Percentiles rank a stretch among this genome's conserved stretches.
Evolutionary conservation across 805 yeast species (phyloP).

Genomic region (Diddensiella santjacobensis): DNA sequence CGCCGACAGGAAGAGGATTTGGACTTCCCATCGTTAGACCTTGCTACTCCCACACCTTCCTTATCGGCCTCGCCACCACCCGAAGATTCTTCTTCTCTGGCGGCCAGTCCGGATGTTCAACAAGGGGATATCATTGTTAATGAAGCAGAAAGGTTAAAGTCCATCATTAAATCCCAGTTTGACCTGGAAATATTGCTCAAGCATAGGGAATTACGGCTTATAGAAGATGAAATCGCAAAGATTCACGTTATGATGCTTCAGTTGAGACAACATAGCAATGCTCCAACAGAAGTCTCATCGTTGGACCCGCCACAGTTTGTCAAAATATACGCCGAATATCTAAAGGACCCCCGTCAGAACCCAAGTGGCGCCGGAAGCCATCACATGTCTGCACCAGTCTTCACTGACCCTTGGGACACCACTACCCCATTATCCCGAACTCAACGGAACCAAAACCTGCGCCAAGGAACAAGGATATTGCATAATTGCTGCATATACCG

Average conservation of each 20-base stretch:
- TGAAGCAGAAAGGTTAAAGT: slow-evolving; percentile 6
- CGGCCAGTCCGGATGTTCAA: not conserved
- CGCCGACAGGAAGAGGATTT: not conserved
- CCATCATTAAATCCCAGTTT: slow-evolving; percentile 28
- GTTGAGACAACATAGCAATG: slow-evolving; percentile 23
- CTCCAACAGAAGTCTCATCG: slow-evolving; percentile 8
- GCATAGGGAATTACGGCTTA: slow-evolving; percentile 32
- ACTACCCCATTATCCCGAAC: slow-evolving; percentile 3
- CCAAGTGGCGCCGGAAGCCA: not conserved
- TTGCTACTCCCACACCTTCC: slow-evolving; percentile 18
- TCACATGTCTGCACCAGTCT: not conserved
- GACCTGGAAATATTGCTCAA: slow-evolving; percentile 36
- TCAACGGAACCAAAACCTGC: slow-evolving; percentile 9
- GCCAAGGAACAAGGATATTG: not conserved
- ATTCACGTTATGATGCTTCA: slow-evolving; percentile 34
- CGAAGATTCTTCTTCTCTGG: not conserved
- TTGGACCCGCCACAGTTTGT: slow-evolving; percentile 25
- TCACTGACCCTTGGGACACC: slow-evolving; percentile 8
- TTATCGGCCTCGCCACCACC: slow-evolving; percentile 11
- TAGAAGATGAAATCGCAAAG: slow-evolving; percentile 36
- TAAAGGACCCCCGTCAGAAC: slow-evolving; percentile 14
- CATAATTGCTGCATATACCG: slow-evolving; percentile 23
- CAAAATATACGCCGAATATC: slow-evolving; percentile 26
- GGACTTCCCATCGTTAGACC: slow-evolving; percentile 5
- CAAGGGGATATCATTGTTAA: not conserved